Evolutionary conservation across 345 rosid genomes (phyloP), one percentile per base, ranked within the genome.

Genomic region (Ricinus communis): DNA sequence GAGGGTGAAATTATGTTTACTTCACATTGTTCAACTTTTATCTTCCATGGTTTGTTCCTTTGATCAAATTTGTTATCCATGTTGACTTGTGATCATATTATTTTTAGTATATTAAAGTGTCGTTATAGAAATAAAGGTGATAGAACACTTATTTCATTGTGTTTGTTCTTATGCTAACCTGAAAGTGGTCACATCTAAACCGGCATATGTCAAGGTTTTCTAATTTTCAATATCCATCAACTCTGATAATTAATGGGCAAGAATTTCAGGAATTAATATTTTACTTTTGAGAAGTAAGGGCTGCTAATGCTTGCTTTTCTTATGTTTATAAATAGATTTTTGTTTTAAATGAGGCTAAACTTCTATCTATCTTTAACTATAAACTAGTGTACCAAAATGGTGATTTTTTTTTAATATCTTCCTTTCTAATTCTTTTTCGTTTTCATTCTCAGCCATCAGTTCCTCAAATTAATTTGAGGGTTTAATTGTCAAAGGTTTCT

Each of bases 301-400:
- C 9, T 33, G 45, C 4, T 19, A 27, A 59, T 59, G 45, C 43
- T 18, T 33, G 10, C 24, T 18, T 59, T 31, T 43, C 47, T n/a
- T 43, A n/a, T 62, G 51, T 11, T 62, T 62, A 22, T 40, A 22
- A 43, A 43, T 62, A 5, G 66, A 41, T 13, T 19, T 1, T 24
- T 43, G 11, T 43, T 62, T 62, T 10, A 62, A 62, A 24, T 62
- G 49, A 36, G 66, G 50, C 66, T 0, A 62, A 41, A 41, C 33
- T 41, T 38, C 14, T 30, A 16, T 15, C 36, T 8, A 56, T 56
- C 43, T 38, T 38, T 38, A 4, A 38, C 55, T 19, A 51, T 51
- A 51, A 53, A 58, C 4, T 59, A 25, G 8, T 19, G 16, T 65
- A 45, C 43, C 15, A 33, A 31, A 21, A 52, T 19, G 7, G 36